A percentile compares a stretch with the other conserved stretches of the same genome.
Conservation (phyloP, 225 moss, liverwort and hornwort genomes). For the Pseudisothecium myosuroides region DNA sequence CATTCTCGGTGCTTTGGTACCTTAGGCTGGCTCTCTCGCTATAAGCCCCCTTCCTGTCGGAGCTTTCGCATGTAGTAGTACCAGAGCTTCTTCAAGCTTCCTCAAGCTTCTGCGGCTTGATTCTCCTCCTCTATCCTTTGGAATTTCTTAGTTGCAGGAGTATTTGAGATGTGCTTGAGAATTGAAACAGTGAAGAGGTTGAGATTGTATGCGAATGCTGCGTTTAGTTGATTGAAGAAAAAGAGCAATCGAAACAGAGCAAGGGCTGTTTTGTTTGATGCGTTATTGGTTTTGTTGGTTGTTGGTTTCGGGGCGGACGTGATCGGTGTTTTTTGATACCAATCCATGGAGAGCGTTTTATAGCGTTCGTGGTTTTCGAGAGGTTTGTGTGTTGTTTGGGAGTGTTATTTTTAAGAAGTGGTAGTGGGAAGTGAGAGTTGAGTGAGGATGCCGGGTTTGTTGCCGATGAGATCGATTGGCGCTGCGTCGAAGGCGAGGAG, state of each 20-base stretch:
- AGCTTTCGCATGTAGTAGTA: not conserved
- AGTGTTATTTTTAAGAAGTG: too few relatives aligned
- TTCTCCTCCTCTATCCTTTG: not conserved
- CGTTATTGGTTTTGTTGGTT: not conserved
- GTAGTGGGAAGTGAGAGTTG: not conserved
- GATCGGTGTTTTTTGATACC: not conserved
- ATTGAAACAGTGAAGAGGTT: not conserved
- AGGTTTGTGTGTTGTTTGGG: not conserved
- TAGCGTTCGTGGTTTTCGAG: not conserved
- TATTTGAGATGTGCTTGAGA: not conserved
- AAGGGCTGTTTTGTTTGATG: not conserved
- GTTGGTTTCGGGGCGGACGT: not conserved
- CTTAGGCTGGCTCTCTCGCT: not conserved
- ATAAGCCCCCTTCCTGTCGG: slow-evolving; percentile 1
- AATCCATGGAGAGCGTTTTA: not conserved
- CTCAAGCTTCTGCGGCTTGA: not conserved
- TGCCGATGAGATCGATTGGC: slow-evolving; percentile 33
- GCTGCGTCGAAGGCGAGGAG: slow-evolving; percentile 26
- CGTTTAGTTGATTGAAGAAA: not conserved
- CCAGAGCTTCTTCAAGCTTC: not conserved
- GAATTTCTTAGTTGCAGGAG: not conserved
- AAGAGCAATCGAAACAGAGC: not conserved
- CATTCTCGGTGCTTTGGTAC: not conserved
- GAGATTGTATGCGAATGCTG: not conserved
- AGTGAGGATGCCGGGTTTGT: slow-evolving; percentile 36